A percentile compares a stretch with the other conserved stretches of the same genome.
phyloP scores from a whole-genome alignment of 2,329 filamentous ascomycete genomes.

The Colletotrichum godetiae region DNA sequence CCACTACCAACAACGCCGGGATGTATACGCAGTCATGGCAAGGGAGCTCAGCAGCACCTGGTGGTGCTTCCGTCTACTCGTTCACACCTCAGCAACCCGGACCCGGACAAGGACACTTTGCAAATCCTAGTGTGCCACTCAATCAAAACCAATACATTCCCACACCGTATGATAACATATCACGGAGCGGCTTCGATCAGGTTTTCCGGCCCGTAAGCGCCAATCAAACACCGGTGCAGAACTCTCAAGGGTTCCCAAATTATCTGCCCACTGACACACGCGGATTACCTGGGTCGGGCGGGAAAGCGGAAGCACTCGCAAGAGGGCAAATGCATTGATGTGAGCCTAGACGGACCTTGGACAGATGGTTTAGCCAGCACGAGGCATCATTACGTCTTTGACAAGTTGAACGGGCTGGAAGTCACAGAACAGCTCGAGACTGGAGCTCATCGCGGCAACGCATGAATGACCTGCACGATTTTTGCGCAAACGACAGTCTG shows the following conservation, averaged over 20 bases:
- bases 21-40: conserved; percentile 60
- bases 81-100: conserved; percentile 54
- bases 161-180: conserved; percentile 47
- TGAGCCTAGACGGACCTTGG: neutral
- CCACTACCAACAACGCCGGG: conserved; percentile 48
- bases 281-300: conserved; percentile 39
- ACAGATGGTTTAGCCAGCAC: neutral
- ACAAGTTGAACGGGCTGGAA: neutral
- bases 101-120: conserved; percentile 45
- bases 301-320: conserved; percentile 26
- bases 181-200: conserved; percentile 47
- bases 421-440: neutral
- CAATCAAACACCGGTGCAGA: conserved; percentile 42
- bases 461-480: neutral
- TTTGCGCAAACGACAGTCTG: neutral
- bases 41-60: conserved; percentile 53
- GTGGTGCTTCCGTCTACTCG: conserved; percentile 56
- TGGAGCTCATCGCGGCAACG: neutral
- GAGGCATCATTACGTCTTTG: neutral
- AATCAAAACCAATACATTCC: conserved; percentile 48
- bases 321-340: conserved; percentile 32
- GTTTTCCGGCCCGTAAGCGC: conserved; percentile 49
- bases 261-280: conserved; percentile 49
- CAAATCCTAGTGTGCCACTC: conserved; percentile 46
- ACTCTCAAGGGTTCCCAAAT: conserved; percentile 46